phyloP scores from a whole-genome alignment of 192 early-diverging fungal genomes.

The Podila verticillata region DNA sequence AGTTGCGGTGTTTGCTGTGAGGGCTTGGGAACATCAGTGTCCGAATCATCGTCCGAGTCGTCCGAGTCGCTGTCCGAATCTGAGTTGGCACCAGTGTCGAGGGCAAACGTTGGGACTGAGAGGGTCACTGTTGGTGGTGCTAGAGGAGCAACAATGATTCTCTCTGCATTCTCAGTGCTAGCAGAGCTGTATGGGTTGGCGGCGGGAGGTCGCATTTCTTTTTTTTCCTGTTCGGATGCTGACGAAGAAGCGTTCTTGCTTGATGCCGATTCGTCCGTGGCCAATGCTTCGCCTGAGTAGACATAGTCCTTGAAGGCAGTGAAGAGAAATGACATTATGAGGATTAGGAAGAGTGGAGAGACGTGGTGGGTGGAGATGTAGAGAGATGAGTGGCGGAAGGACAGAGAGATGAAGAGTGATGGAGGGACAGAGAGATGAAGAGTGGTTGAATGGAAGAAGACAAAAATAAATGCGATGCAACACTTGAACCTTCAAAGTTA shows the following conservation, averaged over 20 bases:
- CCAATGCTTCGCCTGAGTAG: slow-evolving; percentile 4
- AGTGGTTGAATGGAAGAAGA: no score
- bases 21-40: slow-evolving; percentile 4
- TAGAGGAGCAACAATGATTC: slow-evolving; percentile 27
- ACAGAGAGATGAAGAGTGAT: no score
- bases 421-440: no score
- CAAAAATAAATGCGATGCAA: no score
- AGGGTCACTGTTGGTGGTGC: slow-evolving; percentile 5
- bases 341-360: not conserved
- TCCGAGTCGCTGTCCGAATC: slow-evolving; percentile 32
- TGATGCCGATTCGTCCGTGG: not conserved
- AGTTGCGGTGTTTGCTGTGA: not conserved
- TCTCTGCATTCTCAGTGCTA: slow-evolving; percentile 3
- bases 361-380: not conserved
- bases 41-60: not conserved
- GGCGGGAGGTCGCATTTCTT: not conserved
- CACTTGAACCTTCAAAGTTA: no score
- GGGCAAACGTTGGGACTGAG: slow-evolving; percentile 12
- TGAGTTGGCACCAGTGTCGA: not conserved
- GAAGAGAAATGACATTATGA: slow-evolving; percentile 26
- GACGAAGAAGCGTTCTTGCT: not conserved
- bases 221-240: not conserved
- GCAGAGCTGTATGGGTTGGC: slow-evolving; percentile 26
- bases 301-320: slow-evolving; percentile 36
- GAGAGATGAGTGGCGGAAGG: not conserved